Evolutionary conservation across 495 filamentous ascomycete genomes (phyloP).

Genomic region (Darksidea phi): DNA sequence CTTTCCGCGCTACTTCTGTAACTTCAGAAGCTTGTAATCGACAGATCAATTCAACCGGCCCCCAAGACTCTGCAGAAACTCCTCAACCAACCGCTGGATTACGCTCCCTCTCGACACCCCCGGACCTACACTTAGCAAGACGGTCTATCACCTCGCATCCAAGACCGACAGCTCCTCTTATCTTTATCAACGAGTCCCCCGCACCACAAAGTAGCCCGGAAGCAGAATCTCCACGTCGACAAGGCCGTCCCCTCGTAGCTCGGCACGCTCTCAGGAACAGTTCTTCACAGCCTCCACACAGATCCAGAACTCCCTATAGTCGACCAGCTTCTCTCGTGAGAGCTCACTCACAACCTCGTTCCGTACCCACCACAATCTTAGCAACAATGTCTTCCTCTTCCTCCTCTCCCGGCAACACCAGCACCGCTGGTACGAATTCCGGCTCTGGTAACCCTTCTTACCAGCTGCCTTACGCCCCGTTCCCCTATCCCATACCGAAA

Average conservation of each 20-base stretch:
- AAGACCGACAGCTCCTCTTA: constrained; percentile 10
- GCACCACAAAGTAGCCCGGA: background rate
- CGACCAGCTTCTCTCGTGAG: constrained; percentile 6
- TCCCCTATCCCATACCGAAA: constrained; percentile 32
- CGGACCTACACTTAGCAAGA: constrained; percentile 1
- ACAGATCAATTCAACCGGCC: background rate
- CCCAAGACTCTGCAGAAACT: constrained; percentile 9
- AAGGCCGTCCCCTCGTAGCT: constrained; percentile 20
- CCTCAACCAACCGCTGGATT: constrained; percentile 14
- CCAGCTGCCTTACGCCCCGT: constrained; percentile 30
- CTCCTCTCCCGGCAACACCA: constrained; percentile 31
- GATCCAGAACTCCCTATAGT: constrained; percentile 21
- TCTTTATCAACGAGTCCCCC: constrained; percentile 21
- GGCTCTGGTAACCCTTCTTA: constrained; percentile 2
- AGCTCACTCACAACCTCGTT: constrained; percentile 12
- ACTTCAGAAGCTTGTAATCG: background rate
- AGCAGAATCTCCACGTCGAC: constrained; percentile 1
- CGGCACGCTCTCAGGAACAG: constrained; percentile 10
- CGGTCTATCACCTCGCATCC: background rate
- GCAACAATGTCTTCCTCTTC: constrained; percentile 29
- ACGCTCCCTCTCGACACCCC: background rate
- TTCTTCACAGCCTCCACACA: constrained; percentile 17
- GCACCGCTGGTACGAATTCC: constrained; percentile 17
- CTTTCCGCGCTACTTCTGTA: background rate
- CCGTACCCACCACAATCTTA: background rate